Base-by-base conservation (phyloP, 1,284 basidiomycete genomes). In the Cryptococcus sp. region DNA sequence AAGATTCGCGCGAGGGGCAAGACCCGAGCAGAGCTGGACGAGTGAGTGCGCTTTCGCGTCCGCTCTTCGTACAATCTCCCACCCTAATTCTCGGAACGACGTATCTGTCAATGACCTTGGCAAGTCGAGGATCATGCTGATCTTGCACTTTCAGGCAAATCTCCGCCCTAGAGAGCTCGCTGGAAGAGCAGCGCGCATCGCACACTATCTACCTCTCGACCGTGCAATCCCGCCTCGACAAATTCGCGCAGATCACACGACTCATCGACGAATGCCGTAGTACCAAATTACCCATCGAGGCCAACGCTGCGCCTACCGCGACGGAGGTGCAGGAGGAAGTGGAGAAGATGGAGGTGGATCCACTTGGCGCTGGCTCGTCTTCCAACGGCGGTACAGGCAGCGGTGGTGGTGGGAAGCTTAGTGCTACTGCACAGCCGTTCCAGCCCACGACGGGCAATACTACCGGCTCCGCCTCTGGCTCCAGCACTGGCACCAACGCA, bases 241-340 rank as follows among this genome's bases (percentile, higher is more conserved):
- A 59, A 0, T 76, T 76, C 55, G 41, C 59, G 3, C 62, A 65
- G 15, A 73, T 77, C 47, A 54, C 59, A 3, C 55, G 57, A 3
- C 59, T 75, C 19, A 68, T 76, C 5, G 69, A 74, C 7, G 71
- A 76, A 40, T 72, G 68, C 53, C 66, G 69, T 40, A 50, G 50
- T 1, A 60, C 71, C 45, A 72, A 71, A 50, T 57, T 76, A 13
- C 71, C 71, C 23, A 41, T 66, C 2, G 66, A 64, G 13, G 53
- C 59, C 6, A 49, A 55, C 17, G 61, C 52, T 11, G 16, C 56
- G 2, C 7, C 19, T 25, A 38, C 45, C 15, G 39, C 51, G 42
- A 20, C 52, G 15, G 31, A 35, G 31, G 38, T 49, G 25, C 54
- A 38, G 15, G 57, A 64, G 10, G 58, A 62, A 40, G 35, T 44